Evolutionary conservation across 1,284 basidiomycete species (phyloP), one percentile per base, ranked within the genome.

Genomic region (Ustilago sp.): DNA sequence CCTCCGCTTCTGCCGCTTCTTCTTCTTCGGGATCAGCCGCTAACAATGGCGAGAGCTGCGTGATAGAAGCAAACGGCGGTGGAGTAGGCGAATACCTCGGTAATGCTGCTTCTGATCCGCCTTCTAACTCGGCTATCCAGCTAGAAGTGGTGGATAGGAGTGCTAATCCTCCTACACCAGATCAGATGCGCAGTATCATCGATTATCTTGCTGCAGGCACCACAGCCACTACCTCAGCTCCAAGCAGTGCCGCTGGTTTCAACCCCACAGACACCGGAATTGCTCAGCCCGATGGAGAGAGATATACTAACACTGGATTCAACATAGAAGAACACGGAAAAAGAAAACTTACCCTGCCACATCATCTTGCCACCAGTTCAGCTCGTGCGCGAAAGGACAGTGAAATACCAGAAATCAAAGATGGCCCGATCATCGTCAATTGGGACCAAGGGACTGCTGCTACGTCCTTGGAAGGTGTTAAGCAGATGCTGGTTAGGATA

Each of bases 401-500:
- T n/a, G 36, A 59, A 0, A 63, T 68, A 65, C 74, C 74, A 7
- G 65, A 64, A 52, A 69, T 77, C 66, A 73, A 77, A 36, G 69
- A 72, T 8, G 74, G 74, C 7, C 74, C 74, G 7, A 38, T 77
- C 17, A 69, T 77, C 4, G 70, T 77, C 43, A 73, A 73, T 43
- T 77, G 74, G 74, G 74, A 77, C 35, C 57, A 69, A 19, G 74
- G 74, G 0, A n/a, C 19, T 3, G 74, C 74, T 2, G 58, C 74
- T 3, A 77, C 69, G 7, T 28, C 19, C 11, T 4, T 77, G 3
- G 59, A 77, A 15, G 74, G 74, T 13, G 74, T 77, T 0, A 64
- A 66, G 28, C 23, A 57, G 1, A 77, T 77, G 66, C 17, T 77
- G 23, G 19, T 45, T n/a, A 47, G 63, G 0, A n/a, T 69, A 9